Evolutionary conservation across 495 filamentous ascomycete genomes (phyloP), one percentile per base, ranked within the genome.

Genomic region (Talaromyces liani): DNA sequence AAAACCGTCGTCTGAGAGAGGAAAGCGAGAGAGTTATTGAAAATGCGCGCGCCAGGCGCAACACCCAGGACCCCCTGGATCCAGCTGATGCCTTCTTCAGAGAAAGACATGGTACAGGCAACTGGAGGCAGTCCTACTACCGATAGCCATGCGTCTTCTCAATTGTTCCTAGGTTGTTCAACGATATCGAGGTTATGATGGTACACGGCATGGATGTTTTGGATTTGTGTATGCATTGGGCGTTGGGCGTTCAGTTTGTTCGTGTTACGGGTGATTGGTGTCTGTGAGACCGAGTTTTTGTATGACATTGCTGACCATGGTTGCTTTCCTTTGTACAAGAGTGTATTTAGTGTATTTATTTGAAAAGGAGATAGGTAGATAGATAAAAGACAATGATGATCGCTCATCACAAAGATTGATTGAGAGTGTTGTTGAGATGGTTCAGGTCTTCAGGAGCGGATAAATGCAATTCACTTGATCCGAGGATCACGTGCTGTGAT

Each of bases 71-170:
- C 45, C 18, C 45, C 45, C 45, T 49, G 18, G 45, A 49, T 10
- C 12, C n/a, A 14, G 27, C 53, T 24, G 51, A 54, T 4, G 10
- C 53, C 16, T 29, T 14, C n/a, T 29, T 29, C 27, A 24, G 53
- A 8, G 53, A 56, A 8, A 56, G 53, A 31, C 22, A 56, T 14
- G 53, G 53, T 25, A 14, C 1, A 56, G 29, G 12, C 2, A 25
- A 29, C 9, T 27, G 53, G 22, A 56, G 53, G 53, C 53, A 56
- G 16, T 56, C 53, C 14, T 49, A 39, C 65, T 64, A 34, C 61
- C 65, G 60, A 64, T 56, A 63, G 55, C 22, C 4, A 10, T 64
- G 18, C 45, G 39, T 63, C 25, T 29, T 53, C 60, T 27, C 39
- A 25, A 22, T 24, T 51, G 31, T n/a, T 60, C n/a, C 18, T 20